Percentiles rank a stretch among this genome's conserved stretches.
Evolutionary conservation across 192 early-diverging fungal genomes (phyloP).

Genomic region (Backusella parvicylindrica): DNA sequence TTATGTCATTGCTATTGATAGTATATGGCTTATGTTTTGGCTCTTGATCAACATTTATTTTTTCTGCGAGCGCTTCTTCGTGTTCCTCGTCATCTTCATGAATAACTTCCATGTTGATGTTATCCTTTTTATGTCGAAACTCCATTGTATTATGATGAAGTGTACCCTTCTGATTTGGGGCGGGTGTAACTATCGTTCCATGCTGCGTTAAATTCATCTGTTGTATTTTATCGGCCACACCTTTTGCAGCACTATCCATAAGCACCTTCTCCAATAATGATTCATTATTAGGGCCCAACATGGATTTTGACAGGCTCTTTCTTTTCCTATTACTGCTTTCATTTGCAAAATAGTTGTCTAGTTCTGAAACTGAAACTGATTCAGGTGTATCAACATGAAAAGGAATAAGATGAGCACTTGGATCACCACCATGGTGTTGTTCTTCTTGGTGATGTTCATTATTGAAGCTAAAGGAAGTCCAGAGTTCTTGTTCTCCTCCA

Average conservation of each 20-base stretch:
- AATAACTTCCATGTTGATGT: background rate
- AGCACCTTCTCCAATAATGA: conserved; percentile 28
- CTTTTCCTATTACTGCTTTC: background rate
- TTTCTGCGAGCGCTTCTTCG: too few relatives aligned
- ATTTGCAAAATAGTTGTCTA: conserved; percentile 14
- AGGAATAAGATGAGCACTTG: background rate
- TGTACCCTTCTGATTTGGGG: background rate
- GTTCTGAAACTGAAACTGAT: conserved; percentile 21
- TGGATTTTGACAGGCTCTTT: background rate
- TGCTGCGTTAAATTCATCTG: background rate
- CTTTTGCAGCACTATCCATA: conserved; percentile 17
- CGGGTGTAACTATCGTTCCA: too few relatives aligned
- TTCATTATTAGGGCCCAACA: conserved; percentile 10
- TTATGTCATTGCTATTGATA: background rate
- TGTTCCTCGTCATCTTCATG: background rate
- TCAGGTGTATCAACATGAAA: conserved; percentile 12
- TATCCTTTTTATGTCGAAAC: background rate
- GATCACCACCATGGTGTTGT: background rate
- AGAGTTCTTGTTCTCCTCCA: conserved; percentile 23
- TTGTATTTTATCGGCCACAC: background rate
- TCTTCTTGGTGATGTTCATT: conserved; percentile 25
- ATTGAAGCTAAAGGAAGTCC: conserved; percentile 33
- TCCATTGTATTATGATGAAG: background rate
- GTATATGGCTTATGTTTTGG: background rate
- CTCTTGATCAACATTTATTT: background rate